Evolutionary conservation across 768 basidiomycete species (phyloP).

Genomic region (Lactifluus hygrophoroides): DNA sequence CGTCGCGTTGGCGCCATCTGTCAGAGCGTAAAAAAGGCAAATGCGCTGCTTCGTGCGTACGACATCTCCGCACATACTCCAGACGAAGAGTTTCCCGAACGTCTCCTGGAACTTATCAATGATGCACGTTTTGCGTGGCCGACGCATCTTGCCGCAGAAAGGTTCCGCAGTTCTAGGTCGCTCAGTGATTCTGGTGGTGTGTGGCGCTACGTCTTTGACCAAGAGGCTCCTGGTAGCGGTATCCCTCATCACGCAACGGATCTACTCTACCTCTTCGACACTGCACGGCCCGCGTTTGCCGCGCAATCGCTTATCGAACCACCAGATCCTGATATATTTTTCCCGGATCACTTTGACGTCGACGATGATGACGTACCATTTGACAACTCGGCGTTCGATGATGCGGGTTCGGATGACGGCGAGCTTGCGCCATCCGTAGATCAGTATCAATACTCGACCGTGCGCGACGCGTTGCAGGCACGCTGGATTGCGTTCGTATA

Average conservation of each 20-base stretch:
- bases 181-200: slow-evolving; percentile 37
- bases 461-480: slow-evolving; percentile 63
- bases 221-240: slow-evolving; percentile 59
- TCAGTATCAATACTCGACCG: slow-evolving; percentile 54
- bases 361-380: slow-evolving; percentile 28
- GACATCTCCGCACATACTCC: slow-evolving; percentile 57
- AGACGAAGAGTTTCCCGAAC: slow-evolving; percentile 58
- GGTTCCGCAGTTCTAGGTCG: neutral
- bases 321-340: slow-evolving; percentile 28
- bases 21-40: slow-evolving; percentile 57
- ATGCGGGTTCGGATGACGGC: slow-evolving; percentile 27
- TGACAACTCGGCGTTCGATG: slow-evolving; percentile 23
- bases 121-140: slow-evolving; percentile 74
- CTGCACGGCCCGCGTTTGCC: slow-evolving; percentile 40
- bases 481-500: slow-evolving; percentile 70
- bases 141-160: slow-evolving; percentile 50
- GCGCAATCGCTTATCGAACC: slow-evolving; percentile 15
- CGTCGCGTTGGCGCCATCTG: slow-evolving; percentile 68
- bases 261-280: slow-evolving; percentile 73
- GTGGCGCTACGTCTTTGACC: slow-evolving; percentile 78
- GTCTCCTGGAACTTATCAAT: slow-evolving; percentile 64
- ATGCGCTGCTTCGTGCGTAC: slow-evolving; percentile 55
- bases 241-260: slow-evolving; percentile 65
- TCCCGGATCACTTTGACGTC: slow-evolving; percentile 23
- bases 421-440: slow-evolving; percentile 57